Percentiles rank a stretch among this genome's conserved stretches.
These are phyloP conservation scores for Colletotrichum chrysophilum DNA, from an alignment of 2,329 filamentous ascomycete species.

Conservation along the genomic window DNA sequence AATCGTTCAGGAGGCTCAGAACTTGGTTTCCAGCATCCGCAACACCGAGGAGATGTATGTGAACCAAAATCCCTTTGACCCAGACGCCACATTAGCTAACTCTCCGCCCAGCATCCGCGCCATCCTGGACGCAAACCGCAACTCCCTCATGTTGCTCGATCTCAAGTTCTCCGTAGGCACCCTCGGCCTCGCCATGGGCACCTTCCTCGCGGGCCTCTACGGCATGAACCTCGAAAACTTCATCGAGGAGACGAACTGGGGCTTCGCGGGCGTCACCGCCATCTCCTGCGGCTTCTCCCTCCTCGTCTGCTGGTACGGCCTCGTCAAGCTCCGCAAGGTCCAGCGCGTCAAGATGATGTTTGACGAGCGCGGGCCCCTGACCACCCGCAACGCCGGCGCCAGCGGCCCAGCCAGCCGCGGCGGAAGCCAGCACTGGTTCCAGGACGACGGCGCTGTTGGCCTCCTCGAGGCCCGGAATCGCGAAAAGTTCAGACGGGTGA, in stretches of 20 bases:
- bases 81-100: conserved; percentile 25
- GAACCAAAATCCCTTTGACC: not conserved
- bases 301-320: conserved; percentile 82
- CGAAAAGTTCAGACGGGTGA: conserved; percentile 58
- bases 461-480: conserved; percentile 59
- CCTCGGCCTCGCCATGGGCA: conserved; percentile 91
- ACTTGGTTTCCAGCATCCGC: conserved; percentile 90
- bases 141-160: conserved; percentile 95
- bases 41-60: conserved; percentile 98
- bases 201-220: conserved; percentile 97
- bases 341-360: conserved; percentile 86
- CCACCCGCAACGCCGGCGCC: conserved; percentile 11
- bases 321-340: conserved; percentile 82
- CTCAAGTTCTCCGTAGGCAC: conserved; percentile 97
- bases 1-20: conserved; percentile 94
- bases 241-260: conserved; percentile 90
- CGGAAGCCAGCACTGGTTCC: conserved; percentile 44
- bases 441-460: conserved; percentile 54
- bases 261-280: conserved; percentile 78
- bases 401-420: conserved; percentile 15
- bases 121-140: conserved; percentile 96
- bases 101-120: conserved; percentile 75
- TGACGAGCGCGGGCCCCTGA: conserved; percentile 43
- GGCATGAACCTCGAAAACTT: conserved; percentile 99
- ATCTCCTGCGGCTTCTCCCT: conserved; percentile 75